Evolutionary conservation across 2,329 filamentous ascomycete species (phyloP), one percentile per base, ranked within the genome.

Genomic region (Tricladium varicosporioides): DNA sequence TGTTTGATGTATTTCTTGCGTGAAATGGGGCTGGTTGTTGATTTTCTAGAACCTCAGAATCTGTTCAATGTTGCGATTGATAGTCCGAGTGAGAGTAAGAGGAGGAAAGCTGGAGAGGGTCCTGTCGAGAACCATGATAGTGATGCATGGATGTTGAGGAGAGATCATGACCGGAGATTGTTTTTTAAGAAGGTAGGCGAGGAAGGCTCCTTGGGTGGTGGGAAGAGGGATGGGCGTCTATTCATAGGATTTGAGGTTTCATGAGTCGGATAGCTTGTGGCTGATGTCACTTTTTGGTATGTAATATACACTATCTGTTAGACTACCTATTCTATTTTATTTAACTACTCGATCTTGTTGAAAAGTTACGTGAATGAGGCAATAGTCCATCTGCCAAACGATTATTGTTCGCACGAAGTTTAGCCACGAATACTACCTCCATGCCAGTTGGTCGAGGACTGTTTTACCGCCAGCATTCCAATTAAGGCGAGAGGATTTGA

Each of bases 1-100:
- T 57, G 54, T 49, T 44, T 57, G 15, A 40, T 32, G 9, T 57
- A 57, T 36, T 57, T 57, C 22, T n/a, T 57, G 2, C 15, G 50
- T 7, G 50, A 57, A 13, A 49, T 53, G 54, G 54, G 54, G 4
- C 15, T 57, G 13, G 45, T 57, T 7, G 15, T 48, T 7, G 54
- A 57, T 49, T 48, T 57, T 22, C 13, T 57, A 15, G 54, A 57
- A n/a, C 50, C 54, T 9, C n/a, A 45, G 16, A 45, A 48, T 45
- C 43, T 53, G 14, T 52, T 49, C 19, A 16, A 19, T 0, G 46
- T 44, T n/a, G 54, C 54, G 15, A 44, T 57, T 18, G 16, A 52
- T 16, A 57, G 54, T 14, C 54, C 54, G 15, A 48, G 36, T n/a
- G 54, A 56, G 42, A 51, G 48, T 14, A 48, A 36, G 31, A 47